These are phyloP conservation scores for Tricholoma terreum DNA, from an alignment of 768 basidiomycete genomes.

Conservation along the genomic window DNA sequence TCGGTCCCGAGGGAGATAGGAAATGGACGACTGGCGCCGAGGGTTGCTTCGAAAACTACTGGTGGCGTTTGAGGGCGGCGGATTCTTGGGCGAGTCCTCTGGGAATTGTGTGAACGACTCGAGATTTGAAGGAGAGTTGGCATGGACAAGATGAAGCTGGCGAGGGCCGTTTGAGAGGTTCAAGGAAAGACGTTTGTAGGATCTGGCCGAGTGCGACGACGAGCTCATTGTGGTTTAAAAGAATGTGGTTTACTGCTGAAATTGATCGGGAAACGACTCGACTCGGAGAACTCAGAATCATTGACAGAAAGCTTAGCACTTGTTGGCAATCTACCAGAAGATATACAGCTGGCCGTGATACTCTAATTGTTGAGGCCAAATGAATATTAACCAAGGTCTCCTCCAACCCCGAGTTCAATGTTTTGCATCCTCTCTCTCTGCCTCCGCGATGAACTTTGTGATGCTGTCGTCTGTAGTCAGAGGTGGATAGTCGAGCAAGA, in stretches of 20 bases:
- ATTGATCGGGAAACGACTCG: background rate
- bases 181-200: conserved; percentile 30
- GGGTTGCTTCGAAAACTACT: conserved; percentile 17
- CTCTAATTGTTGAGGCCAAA: background rate
- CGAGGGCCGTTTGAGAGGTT: conserved; percentile 36
- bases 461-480: conserved; percentile 57
- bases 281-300: background rate
- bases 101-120: conserved; percentile 11
- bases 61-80: conserved; percentile 23
- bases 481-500: conserved; percentile 18
- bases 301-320: background rate
- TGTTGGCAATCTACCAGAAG: too few relatives aligned
- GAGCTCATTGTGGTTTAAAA: conserved; percentile 11
- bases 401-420: conserved; percentile 35
- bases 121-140: conserved; percentile 20
- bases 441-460: conserved; percentile 75
- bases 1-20: conserved; percentile 39
- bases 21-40: conserved; percentile 54
- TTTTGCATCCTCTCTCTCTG: conserved; percentile 68
- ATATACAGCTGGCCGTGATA: too few relatives aligned
- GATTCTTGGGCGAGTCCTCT: conserved; percentile 2
- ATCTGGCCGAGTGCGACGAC: conserved; percentile 1
- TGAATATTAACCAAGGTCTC: background rate
- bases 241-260: background rate
- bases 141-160: conserved; percentile 46